Percentiles rank a stretch among this genome's conserved stretches.
Conservation (phyloP, 2,329 filamentous ascomycete species). For the Fusarium sororula region DNA sequence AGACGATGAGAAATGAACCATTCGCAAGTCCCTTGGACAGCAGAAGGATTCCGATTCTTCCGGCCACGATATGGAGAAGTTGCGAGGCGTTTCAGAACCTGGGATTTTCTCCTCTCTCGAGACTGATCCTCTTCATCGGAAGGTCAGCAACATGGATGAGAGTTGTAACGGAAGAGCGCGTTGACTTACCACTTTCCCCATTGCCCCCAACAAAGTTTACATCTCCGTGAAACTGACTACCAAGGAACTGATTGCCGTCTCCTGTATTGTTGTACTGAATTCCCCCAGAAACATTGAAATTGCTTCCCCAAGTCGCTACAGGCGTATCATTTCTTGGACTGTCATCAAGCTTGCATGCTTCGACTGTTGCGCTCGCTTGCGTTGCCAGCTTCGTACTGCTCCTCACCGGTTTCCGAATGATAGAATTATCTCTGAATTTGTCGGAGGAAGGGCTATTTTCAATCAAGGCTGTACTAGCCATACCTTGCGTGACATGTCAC, state of each 20-base stretch:
- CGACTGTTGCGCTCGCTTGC: background rate
- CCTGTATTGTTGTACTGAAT: background rate
- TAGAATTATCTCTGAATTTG: too few species aligned
- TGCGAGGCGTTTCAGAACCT: background rate
- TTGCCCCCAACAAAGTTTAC: background rate
- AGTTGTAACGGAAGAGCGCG: too few species aligned
- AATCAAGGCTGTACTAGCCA: background rate
- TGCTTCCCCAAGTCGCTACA: background rate
- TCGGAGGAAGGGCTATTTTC: too few species aligned
- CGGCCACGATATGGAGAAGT: background rate
- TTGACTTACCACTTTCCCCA: accelerated
- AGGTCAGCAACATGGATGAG: too few species aligned
- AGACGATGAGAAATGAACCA: background rate
- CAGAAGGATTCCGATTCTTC: background rate
- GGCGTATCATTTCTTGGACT: background rate
- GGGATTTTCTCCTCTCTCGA: background rate
- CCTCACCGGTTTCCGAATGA: accelerated
- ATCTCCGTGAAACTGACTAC: background rate
- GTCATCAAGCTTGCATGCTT: background rate
- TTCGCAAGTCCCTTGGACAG: background rate
- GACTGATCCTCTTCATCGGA: background rate
- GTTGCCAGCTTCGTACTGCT: accelerated
- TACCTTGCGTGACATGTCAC: background rate
- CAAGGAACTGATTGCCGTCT: background rate
- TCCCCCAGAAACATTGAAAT: background rate